Evolutionary conservation across 2,329 filamentous ascomycete genomes (phyloP).

Genomic region (Salinomyces thailandicus): DNA sequence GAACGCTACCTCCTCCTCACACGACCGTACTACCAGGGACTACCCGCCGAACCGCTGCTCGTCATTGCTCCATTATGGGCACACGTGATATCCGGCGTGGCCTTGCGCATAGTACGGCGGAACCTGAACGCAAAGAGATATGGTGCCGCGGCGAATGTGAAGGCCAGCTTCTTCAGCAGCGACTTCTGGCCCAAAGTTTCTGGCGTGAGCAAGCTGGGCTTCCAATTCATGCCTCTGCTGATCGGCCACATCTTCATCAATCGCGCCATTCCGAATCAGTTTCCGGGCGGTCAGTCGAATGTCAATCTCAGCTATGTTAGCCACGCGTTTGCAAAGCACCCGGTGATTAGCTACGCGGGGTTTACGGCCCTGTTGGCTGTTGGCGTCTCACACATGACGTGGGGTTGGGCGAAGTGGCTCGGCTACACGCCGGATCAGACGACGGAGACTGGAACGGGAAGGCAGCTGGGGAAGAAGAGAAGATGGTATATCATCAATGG

Average conservation of each 20-base stretch:
- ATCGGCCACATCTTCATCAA: constrained; percentile 66
- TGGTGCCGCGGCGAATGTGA: constrained; percentile 46
- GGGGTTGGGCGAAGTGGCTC: constrained; percentile 78
- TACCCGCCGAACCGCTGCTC: constrained; percentile 67
- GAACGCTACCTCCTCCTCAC: constrained; percentile 85
- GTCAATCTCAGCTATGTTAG: constrained; percentile 74
- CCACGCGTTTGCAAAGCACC: constrained; percentile 71
- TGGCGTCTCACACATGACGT: constrained; percentile 67
- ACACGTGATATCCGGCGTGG: constrained; percentile 68
- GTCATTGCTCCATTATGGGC: constrained; percentile 63
- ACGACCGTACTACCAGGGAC: constrained; percentile 82
- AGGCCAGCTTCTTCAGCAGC: constrained; percentile 19
- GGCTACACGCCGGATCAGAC: constrained; percentile 50
- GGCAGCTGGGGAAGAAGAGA: constrained; percentile 47
- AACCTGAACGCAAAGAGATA: constrained; percentile 63
- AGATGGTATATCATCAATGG: constrained; percentile 64
- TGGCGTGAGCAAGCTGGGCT: constrained; percentile 63
- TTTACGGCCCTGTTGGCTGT: constrained; percentile 59
- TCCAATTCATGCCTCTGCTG: constrained; percentile 54
- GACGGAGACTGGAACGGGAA: constrained; percentile 39
- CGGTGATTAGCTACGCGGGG: constrained; percentile 53
- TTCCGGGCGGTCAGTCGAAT: constrained; percentile 78
- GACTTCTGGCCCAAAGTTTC: constrained; percentile 59
- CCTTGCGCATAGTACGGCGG: constrained; percentile 63
- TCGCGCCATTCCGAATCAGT: constrained; percentile 59